Evolutionary conservation across 2,329 filamentous ascomycete genomes (phyloP), one percentile per base, ranked within the genome.

Genomic region (Arthrobotrys sinensis): DNA sequence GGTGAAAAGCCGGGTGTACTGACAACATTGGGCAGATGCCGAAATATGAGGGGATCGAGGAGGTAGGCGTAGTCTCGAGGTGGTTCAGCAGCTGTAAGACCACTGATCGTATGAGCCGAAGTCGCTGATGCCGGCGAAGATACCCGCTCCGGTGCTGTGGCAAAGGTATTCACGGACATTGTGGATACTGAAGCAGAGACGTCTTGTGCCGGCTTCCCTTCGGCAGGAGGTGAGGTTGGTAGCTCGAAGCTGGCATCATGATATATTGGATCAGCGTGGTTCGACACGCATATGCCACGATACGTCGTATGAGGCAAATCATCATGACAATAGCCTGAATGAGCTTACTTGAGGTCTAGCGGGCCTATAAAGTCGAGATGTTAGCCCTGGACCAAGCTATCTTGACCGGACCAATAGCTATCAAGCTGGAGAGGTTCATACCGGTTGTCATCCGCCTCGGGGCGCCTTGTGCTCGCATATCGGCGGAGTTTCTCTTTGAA

Each of bases 401-500:
- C 8, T 46, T 7, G 28, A 24, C 11, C 5, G 10, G 19, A 2
- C n/a, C 19, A 50, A 8, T 38, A 38, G 0, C 28, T 28, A 38
- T 57, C 34, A 34, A 36, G 24, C 7, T 19, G 14, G 32, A 38
- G 43, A 48, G 36, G 45, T 19, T 40, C 16, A 32, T 71, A 78
- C 75, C 75, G 24, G 75, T 45, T 62, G 75, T 78, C 75, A 78
- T 78, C 45, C 75, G 75, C 67, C 75, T 71, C 32, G 75, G 75
- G 21, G 75, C 67, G 67, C 67, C 75, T 34, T 63, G 62, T 28
- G 75, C 75, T 55, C 75, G 75, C 67, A 78, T 55, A 36, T 78
- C 75, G 34, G 67, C 16, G 10, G 75, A 78, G 32, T 66, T 78
- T 46, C 62, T 68, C 46, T 68, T 78, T 21, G 60, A 52, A 46